Evolutionary conservation across 768 basidiomycete genomes (phyloP).

Genomic region (Leccinum longicurvipes): DNA sequence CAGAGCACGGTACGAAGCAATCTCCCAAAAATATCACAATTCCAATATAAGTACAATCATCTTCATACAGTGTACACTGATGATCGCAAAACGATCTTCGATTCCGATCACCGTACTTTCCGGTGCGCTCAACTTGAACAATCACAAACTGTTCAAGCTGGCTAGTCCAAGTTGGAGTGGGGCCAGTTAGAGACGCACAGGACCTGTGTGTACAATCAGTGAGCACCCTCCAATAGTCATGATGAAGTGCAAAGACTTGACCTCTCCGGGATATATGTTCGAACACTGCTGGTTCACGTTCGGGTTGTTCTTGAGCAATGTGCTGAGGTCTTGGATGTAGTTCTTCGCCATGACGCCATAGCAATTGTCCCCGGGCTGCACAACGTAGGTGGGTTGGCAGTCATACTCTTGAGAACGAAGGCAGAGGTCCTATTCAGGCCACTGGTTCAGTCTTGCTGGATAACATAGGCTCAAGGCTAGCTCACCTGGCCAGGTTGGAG

Average conservation of each 20-base stretch:
- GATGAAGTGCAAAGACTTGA: not conserved
- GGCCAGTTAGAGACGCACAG: not conserved
- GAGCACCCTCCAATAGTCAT: not conserved
- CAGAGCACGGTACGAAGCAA: not conserved
- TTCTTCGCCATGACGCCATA: not conserved
- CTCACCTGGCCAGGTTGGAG: constrained; percentile 47
- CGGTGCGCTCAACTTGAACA: not conserved
- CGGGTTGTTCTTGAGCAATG: not conserved
- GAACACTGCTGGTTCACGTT: not conserved
- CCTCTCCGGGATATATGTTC: not conserved
- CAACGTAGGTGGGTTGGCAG: constrained; percentile 35
- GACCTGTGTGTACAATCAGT: not conserved
- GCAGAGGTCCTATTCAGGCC: constrained; percentile 43
- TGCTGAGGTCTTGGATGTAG: not conserved
- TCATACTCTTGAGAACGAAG: constrained; percentile 54
- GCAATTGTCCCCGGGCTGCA: not conserved
- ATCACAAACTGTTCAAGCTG: not conserved
- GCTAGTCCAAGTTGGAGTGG: not conserved
- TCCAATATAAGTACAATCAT: no score
- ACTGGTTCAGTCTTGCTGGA: not conserved
- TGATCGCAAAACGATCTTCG: not conserved
- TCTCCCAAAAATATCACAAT: not conserved
- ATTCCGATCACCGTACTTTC: not conserved
- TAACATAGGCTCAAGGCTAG: not conserved
- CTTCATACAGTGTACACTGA: not conserved